phyloP scores from a whole-genome alignment of 306 rosid genomes.

The Cucumis hystrix region DNA sequence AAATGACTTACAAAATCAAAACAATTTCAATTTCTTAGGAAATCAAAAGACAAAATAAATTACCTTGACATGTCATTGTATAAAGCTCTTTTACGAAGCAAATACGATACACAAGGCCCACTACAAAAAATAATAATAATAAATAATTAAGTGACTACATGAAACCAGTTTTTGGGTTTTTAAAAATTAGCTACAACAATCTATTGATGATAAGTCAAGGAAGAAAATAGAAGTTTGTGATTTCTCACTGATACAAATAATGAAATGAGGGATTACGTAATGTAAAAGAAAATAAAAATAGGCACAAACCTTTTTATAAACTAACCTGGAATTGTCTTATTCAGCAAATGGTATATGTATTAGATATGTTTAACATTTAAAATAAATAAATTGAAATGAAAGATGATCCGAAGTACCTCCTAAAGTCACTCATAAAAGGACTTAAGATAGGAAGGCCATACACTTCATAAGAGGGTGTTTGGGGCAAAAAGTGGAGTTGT shows the following conservation, averaged over 20 bases:
- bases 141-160: neutral
- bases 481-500: too few relatives aligned
- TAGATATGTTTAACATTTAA: neutral
- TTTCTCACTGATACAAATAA: neutral
- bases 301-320: neutral
- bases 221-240: neutral
- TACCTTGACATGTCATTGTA: conserved; percentile 88
- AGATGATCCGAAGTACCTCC: neutral
- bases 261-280: neutral
- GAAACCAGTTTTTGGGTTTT: neutral
- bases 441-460: neutral
- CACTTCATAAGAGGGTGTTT: neutral
- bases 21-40: neutral
- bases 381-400: neutral
- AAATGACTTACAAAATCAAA: neutral
- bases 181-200: neutral
- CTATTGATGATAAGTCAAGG: neutral
- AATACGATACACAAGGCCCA: conserved; percentile 77
- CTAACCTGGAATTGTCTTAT: neutral
- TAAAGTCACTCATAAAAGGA: neutral
- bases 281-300: neutral
- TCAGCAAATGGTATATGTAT: neutral
- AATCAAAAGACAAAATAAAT: neutral
- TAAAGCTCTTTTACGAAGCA: conserved; percentile 79
- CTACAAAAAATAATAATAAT: conserved; percentile 21